Base-by-base conservation (phyloP, 306 rosid genomes). In the Styphnolobium japonicum region DNA sequence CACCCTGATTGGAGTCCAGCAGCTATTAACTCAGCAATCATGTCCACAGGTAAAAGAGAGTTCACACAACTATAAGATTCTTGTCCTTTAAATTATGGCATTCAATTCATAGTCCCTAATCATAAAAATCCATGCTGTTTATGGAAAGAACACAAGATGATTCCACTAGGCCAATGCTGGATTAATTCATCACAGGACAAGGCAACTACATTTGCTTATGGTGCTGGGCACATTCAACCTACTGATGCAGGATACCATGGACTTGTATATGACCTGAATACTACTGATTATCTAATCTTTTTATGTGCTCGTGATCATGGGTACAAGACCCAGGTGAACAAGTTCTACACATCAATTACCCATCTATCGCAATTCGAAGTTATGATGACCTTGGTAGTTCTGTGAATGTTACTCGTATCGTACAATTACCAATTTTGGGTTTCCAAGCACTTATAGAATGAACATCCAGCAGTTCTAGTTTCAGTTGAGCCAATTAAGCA, bases 251-350 rank as follows among this genome's bases (percentile, higher is more conserved):
- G 33, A 66, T 74, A 80, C 45, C 91, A 89, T 0, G 91, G 91
- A 36, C 87, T 87, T 0, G 39, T 87, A 37, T 87, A 87, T 46
- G 81, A 85, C 70, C 55, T 77, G 3, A 61, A 73, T 8, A 31
- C 22, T 0, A 14, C 39, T 0, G 91, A 87, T 46, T 87, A 82
- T 87, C 71, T 87, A 61, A 82, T 82, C 73, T 82, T 85, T 85
- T 68, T 85, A 58, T 87, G 91, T 14, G 77, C 89, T n/a, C n/a
- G n/a, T n/a, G n/a, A n/a, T 43, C 82, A 61, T 22, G 89, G 91
- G 67, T 82, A 88, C 80, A 82, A 77, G 11, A 53, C 67, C 2
- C 0, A 22, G 7, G 36, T 87, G 46, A 16, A 34, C 12, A 3
- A 42, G n/a, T 82, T 87, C 61, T 46, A 65, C 0, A 85, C 65